Evolutionary conservation across 75 land plant genomes (phyloP).

Genomic region (Ceratopteris richardii): DNA sequence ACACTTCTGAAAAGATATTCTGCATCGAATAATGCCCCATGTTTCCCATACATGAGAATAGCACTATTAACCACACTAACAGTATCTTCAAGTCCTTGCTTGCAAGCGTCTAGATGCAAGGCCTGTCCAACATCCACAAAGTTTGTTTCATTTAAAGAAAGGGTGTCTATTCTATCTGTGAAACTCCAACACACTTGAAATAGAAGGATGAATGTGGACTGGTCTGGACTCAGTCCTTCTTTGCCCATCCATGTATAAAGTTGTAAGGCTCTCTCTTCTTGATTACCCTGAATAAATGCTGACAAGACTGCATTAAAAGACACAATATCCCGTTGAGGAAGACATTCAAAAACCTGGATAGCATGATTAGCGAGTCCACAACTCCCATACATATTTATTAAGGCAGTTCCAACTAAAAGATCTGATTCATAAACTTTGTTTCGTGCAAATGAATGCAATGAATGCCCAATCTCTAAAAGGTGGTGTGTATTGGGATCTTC

Average conservation of each 20-base stretch:
- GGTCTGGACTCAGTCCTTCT: too few relatives aligned
- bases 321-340: neutral
- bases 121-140: constrained; percentile 7
- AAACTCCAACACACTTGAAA: neutral
- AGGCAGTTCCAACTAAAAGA: too few relatives aligned
- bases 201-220: too few relatives aligned
- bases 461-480: too few relatives aligned
- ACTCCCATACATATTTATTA: constrained; percentile 3
- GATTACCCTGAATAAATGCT: neutral
- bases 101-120: constrained; percentile 28
- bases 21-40: constrained; percentile 13
- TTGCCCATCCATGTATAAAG: too few relatives aligned
- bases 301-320: neutral
- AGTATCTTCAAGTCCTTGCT: constrained; percentile 16
- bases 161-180: neutral
- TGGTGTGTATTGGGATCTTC: too few relatives aligned
- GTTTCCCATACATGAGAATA: constrained; percentile 25
- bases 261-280: neutral
- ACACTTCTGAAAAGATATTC: constrained; percentile 1
- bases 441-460: too few relatives aligned
- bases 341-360: neutral
- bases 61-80: constrained; percentile 29
- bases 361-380: constrained; percentile 5
- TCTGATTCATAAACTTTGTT: too few relatives aligned
- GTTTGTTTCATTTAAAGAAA: too few relatives aligned